Percentiles rank a stretch among this genome's conserved stretches.
These are phyloP conservation scores for Moesziomyces parantarcticus DNA, from an alignment of 1,284 basidiomycete genomes.

Conservation along the genomic window DNA sequence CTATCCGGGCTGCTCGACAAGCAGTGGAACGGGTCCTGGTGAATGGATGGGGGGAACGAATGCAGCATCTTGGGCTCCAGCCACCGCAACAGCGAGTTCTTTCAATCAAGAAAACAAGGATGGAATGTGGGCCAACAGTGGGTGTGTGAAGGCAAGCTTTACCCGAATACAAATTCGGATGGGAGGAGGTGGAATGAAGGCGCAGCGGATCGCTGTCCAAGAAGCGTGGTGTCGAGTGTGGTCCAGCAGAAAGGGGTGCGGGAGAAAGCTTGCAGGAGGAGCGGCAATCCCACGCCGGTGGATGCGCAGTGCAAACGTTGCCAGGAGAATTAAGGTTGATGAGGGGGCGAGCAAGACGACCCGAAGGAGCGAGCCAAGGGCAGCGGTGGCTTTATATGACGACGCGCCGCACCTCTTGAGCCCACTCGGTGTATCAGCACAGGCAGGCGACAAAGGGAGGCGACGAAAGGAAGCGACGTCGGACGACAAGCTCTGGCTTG, in stretches of 20 bases:
- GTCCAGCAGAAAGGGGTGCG: background rate
- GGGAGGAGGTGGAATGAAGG: slow-evolving; percentile 2
- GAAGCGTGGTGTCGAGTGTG: background rate
- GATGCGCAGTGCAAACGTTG: background rate
- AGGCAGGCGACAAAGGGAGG: background rate
- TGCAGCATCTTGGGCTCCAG: slow-evolving; percentile 18
- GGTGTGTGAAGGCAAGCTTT: background rate
- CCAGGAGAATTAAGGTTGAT: background rate
- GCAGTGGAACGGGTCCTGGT: slow-evolving; percentile 33
- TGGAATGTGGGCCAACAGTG: background rate
- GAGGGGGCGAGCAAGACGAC: background rate
- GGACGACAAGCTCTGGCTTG: background rate
- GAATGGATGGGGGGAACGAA: slow-evolving; percentile 6
- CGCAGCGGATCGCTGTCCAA: background rate
- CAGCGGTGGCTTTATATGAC: background rate
- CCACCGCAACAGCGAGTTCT: background rate
- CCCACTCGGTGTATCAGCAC: background rate
- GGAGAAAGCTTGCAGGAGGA: background rate
- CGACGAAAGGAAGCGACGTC: background rate
- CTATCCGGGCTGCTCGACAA: slow-evolving; percentile 37
- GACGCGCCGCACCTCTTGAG: background rate
- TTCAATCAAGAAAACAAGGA: background rate
- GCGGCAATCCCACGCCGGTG: background rate
- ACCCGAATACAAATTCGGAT: background rate
- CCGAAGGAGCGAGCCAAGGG: background rate